Percentiles rank a stretch among this genome's conserved stretches.
Evolutionary conservation across 2,329 filamentous ascomycete genomes (phyloP).

Genomic region (Byssochlamys sp.): DNA sequence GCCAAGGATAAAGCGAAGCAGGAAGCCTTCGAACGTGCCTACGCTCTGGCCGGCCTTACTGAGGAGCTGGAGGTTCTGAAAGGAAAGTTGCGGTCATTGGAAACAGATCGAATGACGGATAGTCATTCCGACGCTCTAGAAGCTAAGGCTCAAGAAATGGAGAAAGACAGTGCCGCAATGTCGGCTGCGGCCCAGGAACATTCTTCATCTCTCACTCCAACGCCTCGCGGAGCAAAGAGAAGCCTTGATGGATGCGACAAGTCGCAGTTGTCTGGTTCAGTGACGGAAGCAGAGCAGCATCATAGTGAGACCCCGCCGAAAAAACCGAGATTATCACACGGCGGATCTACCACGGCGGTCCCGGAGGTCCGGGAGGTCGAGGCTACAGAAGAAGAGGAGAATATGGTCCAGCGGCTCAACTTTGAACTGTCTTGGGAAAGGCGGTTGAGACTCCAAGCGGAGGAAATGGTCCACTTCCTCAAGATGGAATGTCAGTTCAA

Average conservation of each 20-base stretch:
- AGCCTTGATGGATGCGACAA: slow-evolving; percentile 19
- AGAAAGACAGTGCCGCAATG: slow-evolving; percentile 12
- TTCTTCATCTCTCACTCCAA: slow-evolving; percentile 22
- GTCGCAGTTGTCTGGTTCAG: slow-evolving; percentile 8
- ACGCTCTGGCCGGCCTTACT: slow-evolving; percentile 35
- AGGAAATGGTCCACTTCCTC: slow-evolving; percentile 47
- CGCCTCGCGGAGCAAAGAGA: slow-evolving; percentile 26
- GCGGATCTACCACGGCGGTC: slow-evolving; percentile 14
- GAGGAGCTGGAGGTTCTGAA: slow-evolving; percentile 38
- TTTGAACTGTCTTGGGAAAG: slow-evolving; percentile 45
- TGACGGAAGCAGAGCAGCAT: slow-evolving; percentile 4
- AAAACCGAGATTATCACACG: slow-evolving; percentile 23
- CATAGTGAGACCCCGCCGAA: slow-evolving; percentile 25
- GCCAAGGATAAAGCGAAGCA: slow-evolving; percentile 38
- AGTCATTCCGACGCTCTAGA: slow-evolving; percentile 25
- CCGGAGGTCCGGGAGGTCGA: slow-evolving; percentile 17
- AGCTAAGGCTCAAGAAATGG: slow-evolving; percentile 23
- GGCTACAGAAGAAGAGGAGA: slow-evolving; percentile 25
- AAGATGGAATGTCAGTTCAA: slow-evolving; percentile 42
- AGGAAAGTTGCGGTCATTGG: slow-evolving; percentile 28
- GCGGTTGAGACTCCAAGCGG: slow-evolving; percentile 41
- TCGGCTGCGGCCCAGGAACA: slow-evolving; percentile 23
- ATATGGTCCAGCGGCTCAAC: slow-evolving; percentile 36
- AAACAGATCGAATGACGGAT: slow-evolving; percentile 17
- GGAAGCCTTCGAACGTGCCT: slow-evolving; percentile 39